These are phyloP conservation scores for Candida andamanensis DNA, from an alignment of 805 yeast species.

Conservation along the genomic window DNA sequence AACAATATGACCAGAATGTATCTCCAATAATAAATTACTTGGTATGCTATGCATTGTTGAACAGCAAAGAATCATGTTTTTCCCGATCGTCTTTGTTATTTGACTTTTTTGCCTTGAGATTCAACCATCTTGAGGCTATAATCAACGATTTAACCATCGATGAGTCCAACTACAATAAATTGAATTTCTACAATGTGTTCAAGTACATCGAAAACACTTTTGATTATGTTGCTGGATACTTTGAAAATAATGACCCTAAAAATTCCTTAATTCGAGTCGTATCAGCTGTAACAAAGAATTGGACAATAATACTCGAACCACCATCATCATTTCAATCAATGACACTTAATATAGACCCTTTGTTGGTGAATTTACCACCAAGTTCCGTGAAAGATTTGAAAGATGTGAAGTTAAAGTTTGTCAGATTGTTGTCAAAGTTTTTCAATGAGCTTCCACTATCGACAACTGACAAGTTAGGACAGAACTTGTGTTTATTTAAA, in stretches of 20 bases:
- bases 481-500: slow-evolving; percentile 15
- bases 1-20: slow-evolving; percentile 11
- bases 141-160: not conserved
- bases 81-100: slow-evolving; percentile 17
- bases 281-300: slow-evolving; percentile 16
- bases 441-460: not conserved
- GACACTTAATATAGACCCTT: slow-evolving; percentile 4
- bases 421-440: slow-evolving; percentile 1
- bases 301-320: slow-evolving; percentile 13
- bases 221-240: slow-evolving; percentile 19
- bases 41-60: slow-evolving; percentile 26
- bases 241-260: slow-evolving; percentile 10
- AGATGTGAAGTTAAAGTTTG: slow-evolving; percentile 5
- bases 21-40: slow-evolving; percentile 28
- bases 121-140: slow-evolving; percentile 12
- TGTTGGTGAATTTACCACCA: slow-evolving; percentile 4
- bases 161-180: slow-evolving; percentile 2
- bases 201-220: slow-evolving; percentile 32
- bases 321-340: not conserved
- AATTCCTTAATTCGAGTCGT: slow-evolving; percentile 5
- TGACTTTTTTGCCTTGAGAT: slow-evolving; percentile 21
- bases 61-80: slow-evolving; percentile 8
- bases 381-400: slow-evolving; percentile 7
- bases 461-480: not conserved
- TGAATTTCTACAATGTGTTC: slow-evolving; percentile 25